Base-by-base conservation (phyloP, 805 yeast species). In the Hanseniaspora mollemarum region DNA sequence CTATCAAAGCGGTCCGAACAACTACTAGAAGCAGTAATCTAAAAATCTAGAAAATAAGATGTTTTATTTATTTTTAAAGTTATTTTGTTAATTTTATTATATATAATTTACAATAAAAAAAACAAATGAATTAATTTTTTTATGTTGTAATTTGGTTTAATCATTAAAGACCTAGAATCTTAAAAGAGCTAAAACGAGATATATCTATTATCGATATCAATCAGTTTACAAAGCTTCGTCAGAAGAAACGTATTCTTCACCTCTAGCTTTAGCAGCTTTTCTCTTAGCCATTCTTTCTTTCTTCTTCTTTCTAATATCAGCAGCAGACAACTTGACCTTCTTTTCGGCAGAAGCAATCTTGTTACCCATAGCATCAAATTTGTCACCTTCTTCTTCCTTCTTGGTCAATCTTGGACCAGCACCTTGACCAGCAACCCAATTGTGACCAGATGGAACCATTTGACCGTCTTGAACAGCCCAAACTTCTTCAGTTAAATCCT, bases 251-350 rank as follows among this genome's bases (percentile, higher is more conserved):
- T 92, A 94, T 73, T 92, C 97, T 70, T 92, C 98, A 80, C 97
- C 97, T 71, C 88, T 73, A 73, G 83, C 95, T 95, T 92, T 92
- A 71, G 88, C 73, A 74, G 83, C 95, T 94, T 92, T 92, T 96
- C 90, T 92, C 94, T 90, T 92, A 84, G 84, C 87, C 97, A 92
- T 88, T 83, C 99, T 87, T 78, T 92, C 98, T 95, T 92, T 92
- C 96, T 92, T 92, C 96, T 92, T 92, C 96, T 92, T 92, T 83
- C 99, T 87, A 72, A 90, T 78, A 75, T 92, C 99, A 61, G 98
- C 96, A 70, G 97, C 87, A 62, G 96, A 85, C 69, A 92, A 80
- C 85, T 92, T 92, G 74, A 79, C 78, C 82, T 84, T 88, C 94
- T 92, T 92, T 84, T 87, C 86, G 71, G 77, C 86, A 71, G 84